Percentiles rank a stretch among this genome's conserved stretches.
Evolutionary conservation across 768 basidiomycete genomes (phyloP).

Genomic region (Tricholoma matsutake): DNA sequence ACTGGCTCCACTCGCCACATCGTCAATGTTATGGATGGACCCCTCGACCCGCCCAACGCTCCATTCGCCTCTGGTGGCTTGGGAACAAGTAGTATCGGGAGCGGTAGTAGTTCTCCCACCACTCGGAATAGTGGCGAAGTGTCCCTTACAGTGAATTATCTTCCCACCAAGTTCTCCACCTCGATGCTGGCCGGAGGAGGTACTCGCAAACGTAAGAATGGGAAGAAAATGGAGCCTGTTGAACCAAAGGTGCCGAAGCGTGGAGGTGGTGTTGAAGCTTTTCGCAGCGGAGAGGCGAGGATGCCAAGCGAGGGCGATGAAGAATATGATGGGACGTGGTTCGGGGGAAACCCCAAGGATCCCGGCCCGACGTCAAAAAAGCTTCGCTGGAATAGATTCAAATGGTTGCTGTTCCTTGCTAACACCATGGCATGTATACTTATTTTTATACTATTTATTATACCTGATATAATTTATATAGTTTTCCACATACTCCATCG

Average conservation of each 20-base stretch:
- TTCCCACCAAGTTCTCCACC: slow-evolving; percentile 61
- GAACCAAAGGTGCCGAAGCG: slow-evolving; percentile 48
- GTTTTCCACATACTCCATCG: slow-evolving; percentile 59
- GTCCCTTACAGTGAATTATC: slow-evolving; percentile 49
- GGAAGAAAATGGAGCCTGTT: slow-evolving; percentile 8
- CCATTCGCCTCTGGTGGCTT: slow-evolving; percentile 30
- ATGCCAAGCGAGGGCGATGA: slow-evolving; percentile 36
- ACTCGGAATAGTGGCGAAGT: slow-evolving; percentile 26
- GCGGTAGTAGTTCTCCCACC: slow-evolving; percentile 2
- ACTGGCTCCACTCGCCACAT: slow-evolving; percentile 46
- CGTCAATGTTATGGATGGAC: slow-evolving; percentile 34
- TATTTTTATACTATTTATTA: not conserved
- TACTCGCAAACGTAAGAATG: slow-evolving; percentile 24
- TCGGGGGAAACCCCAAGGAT: slow-evolving; percentile 6
- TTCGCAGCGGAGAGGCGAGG: slow-evolving; percentile 46
- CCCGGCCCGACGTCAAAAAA: not conserved
- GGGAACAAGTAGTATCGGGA: slow-evolving; percentile 5
- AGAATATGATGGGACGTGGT: slow-evolving; percentile 23
- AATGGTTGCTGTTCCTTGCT: slow-evolving; percentile 71
- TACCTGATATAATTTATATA: slow-evolving; percentile 6
- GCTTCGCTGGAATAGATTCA: slow-evolving; percentile 50
- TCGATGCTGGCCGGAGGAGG: slow-evolving; percentile 35
- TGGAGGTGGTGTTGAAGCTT: slow-evolving; percentile 51
- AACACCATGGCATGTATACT: slow-evolving; percentile 45
- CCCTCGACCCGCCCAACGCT: slow-evolving; percentile 37